Evolutionary conservation across 2,329 filamentous ascomycete species (phyloP), one percentile per base, ranked within the genome.

Genomic region (Phaeosphaeria sp.): DNA sequence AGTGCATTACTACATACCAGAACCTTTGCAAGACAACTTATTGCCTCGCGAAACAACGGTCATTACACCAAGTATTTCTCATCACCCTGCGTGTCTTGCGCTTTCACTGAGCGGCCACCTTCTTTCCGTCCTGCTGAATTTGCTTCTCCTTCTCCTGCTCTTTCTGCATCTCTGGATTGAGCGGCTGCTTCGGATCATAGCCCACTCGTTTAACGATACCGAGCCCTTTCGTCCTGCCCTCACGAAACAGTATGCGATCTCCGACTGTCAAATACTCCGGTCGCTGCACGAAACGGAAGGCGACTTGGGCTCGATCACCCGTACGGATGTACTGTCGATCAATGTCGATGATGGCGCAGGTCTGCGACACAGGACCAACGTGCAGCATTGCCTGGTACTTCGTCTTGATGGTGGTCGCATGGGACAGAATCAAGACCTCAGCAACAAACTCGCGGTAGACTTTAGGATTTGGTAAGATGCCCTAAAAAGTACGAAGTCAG

Each of bases 361-460:
- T 99, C 79, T 99, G 95, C 42, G 90, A 92, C 44, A 99, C 91
- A 0, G 95, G 91, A 0, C 95, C 95, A 4, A 99, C 93, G 69
- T 99, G 95, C 21, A 99, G 84, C 93, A 98, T 99, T 0, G 95
- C 95, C 80, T 99, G 95, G 66, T 99, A 99, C 70, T 93, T 94
- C 0, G 89, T 92, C 78, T 96, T 95, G 77, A 99, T 99, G 44
- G 95, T 99, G 0, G 95, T 99, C 0, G 94, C 93, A 72, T 99
- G 95, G 3, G 91, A 96, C 6, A 99, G 84, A 65, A 99, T 98
- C 21, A 99, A 84, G 1, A 99, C 95, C 88, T 95, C 63, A 81
- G 91, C 68, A 73, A 82, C 76, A 59, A 84, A 84, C 55, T 84
- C 81, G 55, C 81, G 79, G 67, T 82, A 79, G 5, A 83, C 82